Conservation (phyloP, 495 filamentous ascomycete genomes). For the Penicillium lividum region DNA sequence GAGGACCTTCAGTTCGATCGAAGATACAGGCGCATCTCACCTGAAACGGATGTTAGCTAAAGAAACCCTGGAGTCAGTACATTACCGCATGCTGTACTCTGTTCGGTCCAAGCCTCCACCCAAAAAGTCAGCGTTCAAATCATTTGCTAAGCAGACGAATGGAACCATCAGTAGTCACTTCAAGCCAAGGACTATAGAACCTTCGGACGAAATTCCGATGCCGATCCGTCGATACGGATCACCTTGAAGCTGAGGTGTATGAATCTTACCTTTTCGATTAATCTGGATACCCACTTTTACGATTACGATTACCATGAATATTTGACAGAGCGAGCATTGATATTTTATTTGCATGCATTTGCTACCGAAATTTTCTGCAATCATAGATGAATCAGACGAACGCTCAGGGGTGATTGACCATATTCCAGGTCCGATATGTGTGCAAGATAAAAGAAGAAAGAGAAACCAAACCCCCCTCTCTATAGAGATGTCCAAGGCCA, state of each 20-base stretch:
- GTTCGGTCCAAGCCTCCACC: conserved; percentile 66
- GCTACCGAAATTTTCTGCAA: conserved; percentile 28
- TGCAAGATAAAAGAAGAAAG: conserved; percentile 16
- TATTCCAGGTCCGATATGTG: conserved; percentile 21
- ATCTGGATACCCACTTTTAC: neutral
- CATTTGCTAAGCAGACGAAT: conserved; percentile 25
- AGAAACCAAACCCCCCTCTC: conserved; percentile 9
- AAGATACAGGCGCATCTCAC: conserved; percentile 71
- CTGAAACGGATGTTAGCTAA: conserved; percentile 74
- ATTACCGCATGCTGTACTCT: conserved; percentile 67
- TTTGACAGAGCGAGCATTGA: conserved; percentile 6
- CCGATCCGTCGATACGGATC: neutral
- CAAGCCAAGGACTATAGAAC: neutral
- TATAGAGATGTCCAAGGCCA: conserved; percentile 8
- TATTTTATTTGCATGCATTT: conserved; percentile 11
- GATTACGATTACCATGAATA: neutral
- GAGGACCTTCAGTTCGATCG: conserved; percentile 66
- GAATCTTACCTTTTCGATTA: neutral
- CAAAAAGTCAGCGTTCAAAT: conserved; percentile 57
- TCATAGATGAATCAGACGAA: conserved; percentile 29
- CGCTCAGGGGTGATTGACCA: conserved; percentile 26
- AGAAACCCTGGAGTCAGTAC: conserved; percentile 66
- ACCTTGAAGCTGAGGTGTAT: neutral
- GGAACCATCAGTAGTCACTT: conserved; percentile 17
- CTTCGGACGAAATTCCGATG: neutral